Conservation (phyloP, 345 rosid genomes). For the Euclidium syriacum region DNA sequence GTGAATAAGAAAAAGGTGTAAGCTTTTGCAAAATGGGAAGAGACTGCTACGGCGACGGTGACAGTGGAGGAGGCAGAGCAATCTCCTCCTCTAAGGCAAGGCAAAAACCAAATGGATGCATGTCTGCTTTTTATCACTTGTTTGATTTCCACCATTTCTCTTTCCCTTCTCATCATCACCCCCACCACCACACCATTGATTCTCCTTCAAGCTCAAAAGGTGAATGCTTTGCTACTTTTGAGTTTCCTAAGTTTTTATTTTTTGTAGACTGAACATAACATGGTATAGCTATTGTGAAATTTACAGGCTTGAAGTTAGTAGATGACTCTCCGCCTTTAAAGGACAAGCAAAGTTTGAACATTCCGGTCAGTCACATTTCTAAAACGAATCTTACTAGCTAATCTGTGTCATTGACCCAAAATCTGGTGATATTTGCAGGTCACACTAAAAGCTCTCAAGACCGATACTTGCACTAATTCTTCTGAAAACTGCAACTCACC, state of each 20-base stretch:
- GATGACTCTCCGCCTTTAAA: constrained; percentile 40
- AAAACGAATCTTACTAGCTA: background rate
- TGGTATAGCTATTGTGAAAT: background rate
- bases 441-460: constrained; percentile 24
- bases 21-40: constrained; percentile 47
- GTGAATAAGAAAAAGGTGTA: background rate
- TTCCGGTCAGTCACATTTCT: constrained; percentile 43
- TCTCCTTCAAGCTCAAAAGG: constrained; percentile 31
- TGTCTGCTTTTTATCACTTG: constrained; percentile 66
- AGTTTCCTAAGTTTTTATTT: background rate
- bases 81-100: constrained; percentile 4
- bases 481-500: constrained; percentile 66
- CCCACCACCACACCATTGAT: constrained; percentile 5
- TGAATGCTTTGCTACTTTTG: background rate
- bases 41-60: constrained; percentile 31
- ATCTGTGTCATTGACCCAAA: background rate
- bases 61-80: background rate
- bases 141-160: constrained; percentile 68
- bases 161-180: constrained; percentile 40
- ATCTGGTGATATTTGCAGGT: constrained; percentile 32
- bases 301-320: constrained; percentile 56
- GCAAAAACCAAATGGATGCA: constrained; percentile 45
- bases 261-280: background rate
- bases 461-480: constrained; percentile 31
- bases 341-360: constrained; percentile 36